phyloP scores from a whole-genome alignment of 495 filamentous ascomycete genomes.

The Trichodelitschia bisporula region DNA sequence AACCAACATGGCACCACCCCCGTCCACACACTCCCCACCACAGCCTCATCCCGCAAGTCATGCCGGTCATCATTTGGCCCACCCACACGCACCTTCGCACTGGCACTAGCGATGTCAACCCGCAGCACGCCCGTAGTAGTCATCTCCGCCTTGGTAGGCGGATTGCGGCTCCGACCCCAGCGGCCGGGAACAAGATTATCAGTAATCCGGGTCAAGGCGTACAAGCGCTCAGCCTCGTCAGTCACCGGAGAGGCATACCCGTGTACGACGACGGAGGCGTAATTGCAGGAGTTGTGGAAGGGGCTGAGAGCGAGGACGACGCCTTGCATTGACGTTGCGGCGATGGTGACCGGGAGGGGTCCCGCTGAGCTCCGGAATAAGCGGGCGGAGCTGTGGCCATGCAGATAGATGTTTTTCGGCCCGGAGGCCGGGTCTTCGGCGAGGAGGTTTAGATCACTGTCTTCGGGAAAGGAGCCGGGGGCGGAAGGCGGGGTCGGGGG shows the following conservation, averaged over 20 bases:
- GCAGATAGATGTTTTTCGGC: conserved; percentile 56
- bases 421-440: conserved; percentile 4
- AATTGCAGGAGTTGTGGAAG: conserved; percentile 65
- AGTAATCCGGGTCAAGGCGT: conserved; percentile 63
- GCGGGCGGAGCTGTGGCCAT: conserved; percentile 63
- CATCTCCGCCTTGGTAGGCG: conserved; percentile 9
- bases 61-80: conserved; percentile 41
- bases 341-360: conserved; percentile 29
- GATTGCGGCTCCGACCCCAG: conserved; percentile 35
- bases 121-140: conserved; percentile 39
- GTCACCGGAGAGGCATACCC: conserved; percentile 47
- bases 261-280: conserved; percentile 59
- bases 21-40: conserved; percentile 48
- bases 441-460: background rate
- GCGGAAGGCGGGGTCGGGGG: conserved; percentile 1
- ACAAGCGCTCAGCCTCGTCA: conserved; percentile 45
- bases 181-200: conserved; percentile 41
- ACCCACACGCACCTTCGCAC: conserved; percentile 53
- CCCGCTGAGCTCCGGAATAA: conserved; percentile 30
- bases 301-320: conserved; percentile 41
- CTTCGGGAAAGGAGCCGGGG: conserved; percentile 1
- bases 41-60: conserved; percentile 33
- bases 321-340: conserved; percentile 44
- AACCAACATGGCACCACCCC: conserved; percentile 55
- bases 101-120: conserved; percentile 40